Evolutionary conservation across 805 yeast genomes (phyloP).

Genomic region (Starmerella potacharoeniae): DNA sequence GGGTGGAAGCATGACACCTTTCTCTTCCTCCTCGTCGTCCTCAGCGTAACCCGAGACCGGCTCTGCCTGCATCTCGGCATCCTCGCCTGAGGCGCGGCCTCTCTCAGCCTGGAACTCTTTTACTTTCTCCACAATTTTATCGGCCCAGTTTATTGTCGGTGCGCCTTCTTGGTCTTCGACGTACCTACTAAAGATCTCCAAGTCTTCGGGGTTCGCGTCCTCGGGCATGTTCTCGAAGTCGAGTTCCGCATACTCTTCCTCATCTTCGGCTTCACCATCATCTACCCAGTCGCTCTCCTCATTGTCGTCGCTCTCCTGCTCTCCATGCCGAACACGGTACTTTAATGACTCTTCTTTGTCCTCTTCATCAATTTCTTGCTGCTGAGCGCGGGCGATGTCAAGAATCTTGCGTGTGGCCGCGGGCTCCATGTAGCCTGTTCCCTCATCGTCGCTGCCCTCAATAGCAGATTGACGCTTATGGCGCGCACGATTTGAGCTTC

Average conservation of each 20-base stretch:
- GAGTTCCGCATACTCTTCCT: constrained; percentile 39
- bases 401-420: constrained; percentile 72
- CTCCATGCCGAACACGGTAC: background rate
- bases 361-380: constrained; percentile 73
- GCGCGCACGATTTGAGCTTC: constrained; percentile 30
- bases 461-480: constrained; percentile 25
- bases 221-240: constrained; percentile 37
- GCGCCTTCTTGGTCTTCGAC: constrained; percentile 26
- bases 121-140: constrained; percentile 82
- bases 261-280: constrained; percentile 36
- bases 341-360: constrained; percentile 14
- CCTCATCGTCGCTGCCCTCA: constrained; percentile 36
- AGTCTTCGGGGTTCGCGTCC: constrained; percentile 68
- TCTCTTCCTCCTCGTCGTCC: constrained; percentile 31
- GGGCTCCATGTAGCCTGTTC: constrained; percentile 66
- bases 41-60: background rate
- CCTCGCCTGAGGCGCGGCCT: constrained; percentile 35
- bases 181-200: constrained; percentile 71
- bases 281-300: constrained; percentile 41
- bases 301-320: constrained; percentile 24
- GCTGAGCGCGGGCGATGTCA: constrained; percentile 85
- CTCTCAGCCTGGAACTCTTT: constrained; percentile 13
- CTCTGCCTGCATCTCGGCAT: constrained; percentile 10
- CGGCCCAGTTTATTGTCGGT: constrained; percentile 46
- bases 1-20: constrained; percentile 81